These are phyloP conservation scores for Ormosia semicastrata DNA, from an alignment of 306 rosid genomes.

Conservation along the genomic window DNA sequence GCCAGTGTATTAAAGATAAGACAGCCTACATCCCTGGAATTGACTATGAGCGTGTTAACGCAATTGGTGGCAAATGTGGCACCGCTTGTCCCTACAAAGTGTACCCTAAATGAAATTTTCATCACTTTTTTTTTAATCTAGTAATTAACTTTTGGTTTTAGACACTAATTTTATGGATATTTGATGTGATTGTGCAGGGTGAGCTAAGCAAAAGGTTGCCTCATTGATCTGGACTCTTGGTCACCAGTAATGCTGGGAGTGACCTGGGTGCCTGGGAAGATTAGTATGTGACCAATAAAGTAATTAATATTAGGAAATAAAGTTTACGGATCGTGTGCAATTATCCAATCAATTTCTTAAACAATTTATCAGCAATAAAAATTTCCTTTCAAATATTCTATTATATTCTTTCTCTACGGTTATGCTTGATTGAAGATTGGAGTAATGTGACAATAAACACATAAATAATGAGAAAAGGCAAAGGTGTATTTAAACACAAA, in stretches of 20 bases:
- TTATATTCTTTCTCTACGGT: background rate
- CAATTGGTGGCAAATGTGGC: constrained; percentile 37
- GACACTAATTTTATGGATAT: background rate
- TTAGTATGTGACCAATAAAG: background rate
- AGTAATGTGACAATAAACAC: too few relatives aligned
- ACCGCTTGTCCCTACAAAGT: constrained; percentile 56
- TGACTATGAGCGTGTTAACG: constrained; percentile 40
- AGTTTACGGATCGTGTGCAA: background rate
- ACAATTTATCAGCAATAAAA: background rate
- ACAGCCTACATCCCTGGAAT: constrained; percentile 50
- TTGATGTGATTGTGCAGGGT: constrained; percentile 45
- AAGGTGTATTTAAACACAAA: too few relatives aligned
- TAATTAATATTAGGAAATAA: background rate
- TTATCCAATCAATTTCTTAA: background rate
- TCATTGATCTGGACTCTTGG: background rate
- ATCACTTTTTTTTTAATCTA: too few relatives aligned
- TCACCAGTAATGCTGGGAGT: background rate
- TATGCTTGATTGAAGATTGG: background rate
- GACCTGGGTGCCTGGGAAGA: background rate
- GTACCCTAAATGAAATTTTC: constrained; percentile 34
- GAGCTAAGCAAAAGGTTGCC: background rate
- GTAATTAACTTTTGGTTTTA: too few relatives aligned
- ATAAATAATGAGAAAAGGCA: too few relatives aligned
- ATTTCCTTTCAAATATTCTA: background rate
- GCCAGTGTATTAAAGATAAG: constrained; percentile 50